Conservation (phyloP, 129 eudicot species). For the Tagetes patula region DNA sequence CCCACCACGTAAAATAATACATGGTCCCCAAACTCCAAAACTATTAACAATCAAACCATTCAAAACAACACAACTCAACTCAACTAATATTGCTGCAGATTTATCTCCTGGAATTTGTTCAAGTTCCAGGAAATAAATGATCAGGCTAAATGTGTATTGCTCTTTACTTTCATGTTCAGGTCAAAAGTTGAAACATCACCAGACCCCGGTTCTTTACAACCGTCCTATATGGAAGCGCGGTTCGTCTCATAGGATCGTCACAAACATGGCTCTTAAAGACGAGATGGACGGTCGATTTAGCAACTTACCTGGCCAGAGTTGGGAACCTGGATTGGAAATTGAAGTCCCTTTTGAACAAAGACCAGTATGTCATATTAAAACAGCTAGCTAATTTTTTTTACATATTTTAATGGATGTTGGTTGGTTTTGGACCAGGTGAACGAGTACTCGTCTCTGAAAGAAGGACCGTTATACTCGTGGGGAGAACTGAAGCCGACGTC, state of each 20-base stretch:
- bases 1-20: slow-evolving; percentile 35
- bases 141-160: slow-evolving; percentile 58
- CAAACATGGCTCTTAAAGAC: slow-evolving; percentile 63
- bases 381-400: not conserved
- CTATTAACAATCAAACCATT: slow-evolving; percentile 26
- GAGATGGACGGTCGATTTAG: slow-evolving; percentile 57
- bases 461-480: slow-evolving; percentile 87
- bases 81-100: not conserved
- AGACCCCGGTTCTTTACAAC: slow-evolving; percentile 7
- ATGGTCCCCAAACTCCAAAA: slow-evolving; percentile 39
- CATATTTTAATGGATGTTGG: slow-evolving; percentile 13
- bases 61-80: not conserved
- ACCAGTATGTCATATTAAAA: slow-evolving; percentile 55
- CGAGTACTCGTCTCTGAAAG: slow-evolving; percentile 95
- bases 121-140: slow-evolving; percentile 47
- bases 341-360: slow-evolving; percentile 97
- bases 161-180: slow-evolving; percentile 52
- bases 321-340: slow-evolving; percentile 98
- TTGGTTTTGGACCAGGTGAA: slow-evolving; percentile 59
- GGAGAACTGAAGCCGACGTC: slow-evolving; percentile 80
- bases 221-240: slow-evolving; percentile 23
- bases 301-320: slow-evolving; percentile 70
- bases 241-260: slow-evolving; percentile 38
- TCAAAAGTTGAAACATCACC: slow-evolving; percentile 26
- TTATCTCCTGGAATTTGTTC: slow-evolving; percentile 27